Evolutionary conservation across 495 filamentous ascomycete species (phyloP), one percentile per base, ranked within the genome.

Genomic region (Hyaloscypha bicolor): DNA sequence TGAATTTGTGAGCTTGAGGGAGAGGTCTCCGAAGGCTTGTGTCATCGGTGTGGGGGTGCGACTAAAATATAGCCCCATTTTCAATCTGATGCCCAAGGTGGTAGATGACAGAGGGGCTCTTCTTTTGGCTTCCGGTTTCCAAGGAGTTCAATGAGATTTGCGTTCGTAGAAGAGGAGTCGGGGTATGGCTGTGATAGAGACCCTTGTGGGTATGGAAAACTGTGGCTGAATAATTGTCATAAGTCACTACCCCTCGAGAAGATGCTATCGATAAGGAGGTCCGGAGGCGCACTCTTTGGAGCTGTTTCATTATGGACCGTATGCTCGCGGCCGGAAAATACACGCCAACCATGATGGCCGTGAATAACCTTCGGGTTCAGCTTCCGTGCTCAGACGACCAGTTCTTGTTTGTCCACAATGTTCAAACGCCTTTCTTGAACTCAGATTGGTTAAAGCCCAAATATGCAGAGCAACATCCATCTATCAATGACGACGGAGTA

Each of bases 221-320:
- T n/a, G n/a, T n/a, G n/a, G n/a, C n/a, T n/a, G n/a, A n/a, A n/a
- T n/a, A n/a, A n/a, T n/a, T n/a, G n/a, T n/a, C n/a, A n/a, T n/a
- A n/a, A n/a, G n/a, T n/a, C n/a, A n/a, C n/a, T n/a, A n/a, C 69
- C 12, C 69, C 63, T 55, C 35, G 55, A 4, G 69, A 64, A 70
- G 83, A 6, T 79, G 84, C 89, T 42, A 88, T 92, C 45, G 81
- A 88, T 9, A 89, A 89, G 71, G 93, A 96, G 76, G 86, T 93
- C 19, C 84, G 87, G 71, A 86, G 93, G 39, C 88, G 93, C 31
- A 94, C 92, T 5, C 93, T 94, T 75, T 97, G 91, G 84, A 91
- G 91, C 63, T 92, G 91, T 68, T 91, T 94, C 70, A 87, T 94
- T 61, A 83, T 96, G 67, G 93, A 97, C 73, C 85, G 92, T 16